These are phyloP conservation scores for Candida tammaniensis DNA, from an alignment of 805 yeast species.

Conservation along the genomic window DNA sequence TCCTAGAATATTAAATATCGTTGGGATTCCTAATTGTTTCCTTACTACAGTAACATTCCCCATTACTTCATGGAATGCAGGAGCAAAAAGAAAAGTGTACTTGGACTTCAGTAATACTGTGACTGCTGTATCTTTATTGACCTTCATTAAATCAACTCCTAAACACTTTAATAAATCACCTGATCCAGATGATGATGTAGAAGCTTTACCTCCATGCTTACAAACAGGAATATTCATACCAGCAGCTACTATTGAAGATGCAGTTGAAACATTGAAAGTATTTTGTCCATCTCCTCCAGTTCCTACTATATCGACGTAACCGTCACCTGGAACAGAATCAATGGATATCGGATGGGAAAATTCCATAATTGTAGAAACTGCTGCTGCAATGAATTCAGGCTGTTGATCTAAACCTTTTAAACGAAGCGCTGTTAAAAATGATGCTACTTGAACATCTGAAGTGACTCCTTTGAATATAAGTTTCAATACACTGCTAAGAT, in stretches of 20 bases:
- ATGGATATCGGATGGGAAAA: conserved; percentile 57
- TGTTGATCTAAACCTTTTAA: conserved; percentile 74
- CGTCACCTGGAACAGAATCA: conserved; percentile 41
- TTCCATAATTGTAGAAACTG: conserved; percentile 71
- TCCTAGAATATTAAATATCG: conserved; percentile 91
- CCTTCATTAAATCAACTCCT: conserved; percentile 79
- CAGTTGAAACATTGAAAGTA: conserved; percentile 94
- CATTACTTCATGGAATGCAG: conserved; percentile 93
- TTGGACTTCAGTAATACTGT: conserved; percentile 46
- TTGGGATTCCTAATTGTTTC: conserved; percentile 78
- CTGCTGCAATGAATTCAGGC: conserved; percentile 80
- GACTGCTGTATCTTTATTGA: conserved; percentile 62
- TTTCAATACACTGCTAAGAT: conserved; percentile 61
- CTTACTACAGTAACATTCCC: conserved; percentile 77
- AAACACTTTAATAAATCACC: conserved; percentile 80
- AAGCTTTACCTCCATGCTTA: conserved; percentile 97
- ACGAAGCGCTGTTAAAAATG: conserved; percentile 78
- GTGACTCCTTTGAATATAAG: conserved; percentile 60
- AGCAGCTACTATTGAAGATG: conserved; percentile 90
- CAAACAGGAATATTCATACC: conserved; percentile 82
- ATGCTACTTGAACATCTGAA: conserved; percentile 66
- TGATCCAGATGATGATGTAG: conserved; percentile 90
- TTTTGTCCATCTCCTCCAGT: conserved; percentile 99
- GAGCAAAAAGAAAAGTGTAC: conserved; percentile 82
- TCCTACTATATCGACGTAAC: conserved; percentile 88